phyloP scores from a whole-genome alignment of 805 yeast genomes.

The Teunomyces pallodes region DNA sequence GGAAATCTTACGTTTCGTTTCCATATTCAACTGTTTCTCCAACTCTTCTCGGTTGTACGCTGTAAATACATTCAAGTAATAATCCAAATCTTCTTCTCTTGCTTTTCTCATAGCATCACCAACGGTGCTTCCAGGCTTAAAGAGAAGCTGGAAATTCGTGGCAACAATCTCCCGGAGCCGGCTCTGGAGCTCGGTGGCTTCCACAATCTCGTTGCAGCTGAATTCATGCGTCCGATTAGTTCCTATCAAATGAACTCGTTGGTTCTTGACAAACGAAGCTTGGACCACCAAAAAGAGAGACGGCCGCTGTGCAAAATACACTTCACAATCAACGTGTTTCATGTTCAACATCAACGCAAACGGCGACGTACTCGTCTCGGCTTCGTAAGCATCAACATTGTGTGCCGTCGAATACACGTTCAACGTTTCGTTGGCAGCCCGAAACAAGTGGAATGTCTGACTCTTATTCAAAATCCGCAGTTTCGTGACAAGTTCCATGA shows the following conservation, averaged over 20 bases:
- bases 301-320: constrained; percentile 16
- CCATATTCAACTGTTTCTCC: neutral
- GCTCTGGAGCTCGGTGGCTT: constrained; percentile 17
- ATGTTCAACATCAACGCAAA: constrained; percentile 66
- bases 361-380: constrained; percentile 59
- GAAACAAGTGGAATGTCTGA: constrained; percentile 85
- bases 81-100: constrained; percentile 16
- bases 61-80: constrained; percentile 9
- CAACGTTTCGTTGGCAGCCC: constrained; percentile 30
- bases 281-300: constrained; percentile 48
- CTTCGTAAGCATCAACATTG: constrained; percentile 47
- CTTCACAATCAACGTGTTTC: constrained; percentile 32
- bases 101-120: constrained; percentile 21
- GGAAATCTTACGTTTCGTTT: neutral
- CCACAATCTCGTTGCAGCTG: constrained; percentile 21
- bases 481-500: constrained; percentile 60
- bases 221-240: constrained; percentile 14
- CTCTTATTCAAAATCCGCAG: constrained; percentile 73
- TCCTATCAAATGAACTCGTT: constrained; percentile 15
- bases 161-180: constrained; percentile 22
- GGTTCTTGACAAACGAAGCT: constrained; percentile 22
- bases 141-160: constrained; percentile 17
- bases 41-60: constrained; percentile 3
- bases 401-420: constrained; percentile 69
- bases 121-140: constrained; percentile 20